Base-by-base conservation (phyloP, 2,329 filamentous ascomycete species). In the Sporothrix globosa region DNA sequence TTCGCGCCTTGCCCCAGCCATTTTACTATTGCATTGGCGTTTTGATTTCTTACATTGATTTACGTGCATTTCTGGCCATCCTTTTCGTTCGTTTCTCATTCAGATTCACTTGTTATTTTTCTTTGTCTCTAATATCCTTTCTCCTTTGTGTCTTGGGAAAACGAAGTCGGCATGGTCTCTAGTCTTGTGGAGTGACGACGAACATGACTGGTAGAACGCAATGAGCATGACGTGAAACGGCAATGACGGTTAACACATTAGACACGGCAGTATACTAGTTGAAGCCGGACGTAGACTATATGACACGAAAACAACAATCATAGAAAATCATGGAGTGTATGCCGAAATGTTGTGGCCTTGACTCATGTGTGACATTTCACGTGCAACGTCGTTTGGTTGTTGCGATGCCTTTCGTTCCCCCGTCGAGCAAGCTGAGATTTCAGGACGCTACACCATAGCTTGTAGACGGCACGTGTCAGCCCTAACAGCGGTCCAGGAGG, bases 111-210 rank as follows among this genome's bases (percentile, higher is more conserved):
- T 54, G 41, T 27, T 13, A 4, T 69, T 56, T 66, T 34, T 21
- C 7, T 56, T 56, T 34, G 39, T 50, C 39, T 39, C 48, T n/a
- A 4, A 56, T 24, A 50, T 5, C 4, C 65, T 34, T 39, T 44
- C 21, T 48, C 44, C 13, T 60, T 21, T 66, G 9, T 56, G 39
- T 69, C 24, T 30, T 30, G 44, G 34, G 34, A 13, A n/a, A 61
- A 17, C 27, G 17, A 56, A 30, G 27, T 56, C 27, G 30, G 27
- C 27, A 56, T 56, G 14, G 27, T 34, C 53, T 56, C 19, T 34
- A 34, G n/a, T 56, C 27, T 34, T 56, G 53, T 56, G 53, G 53
- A n/a, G 53, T 13, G 53, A 34, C 53, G 53, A 34, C 53, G 53
- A 34, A 44, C n/a, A 24, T 13, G 56, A 58, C n/a, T 4, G 39